Evolutionary conservation across 148 eudicot genomes (phyloP).

Genomic region (Rhododendron ovatum): DNA sequence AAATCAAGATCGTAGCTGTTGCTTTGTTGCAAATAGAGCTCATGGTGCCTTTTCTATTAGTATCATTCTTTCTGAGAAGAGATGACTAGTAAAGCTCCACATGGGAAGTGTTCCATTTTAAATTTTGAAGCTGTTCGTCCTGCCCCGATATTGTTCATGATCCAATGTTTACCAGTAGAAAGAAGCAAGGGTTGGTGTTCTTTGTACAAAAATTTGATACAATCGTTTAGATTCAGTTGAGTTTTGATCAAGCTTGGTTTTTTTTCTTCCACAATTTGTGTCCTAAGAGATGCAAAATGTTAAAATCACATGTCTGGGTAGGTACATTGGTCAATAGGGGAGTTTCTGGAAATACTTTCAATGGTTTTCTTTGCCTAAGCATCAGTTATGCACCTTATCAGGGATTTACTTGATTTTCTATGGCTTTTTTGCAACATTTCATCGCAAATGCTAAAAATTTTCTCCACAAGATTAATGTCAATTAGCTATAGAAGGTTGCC

Average conservation of each 20-base stretch:
- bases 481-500: not conserved
- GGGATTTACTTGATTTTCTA: not conserved
- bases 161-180: not conserved
- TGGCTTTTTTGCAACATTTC: not conserved
- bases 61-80: not conserved
- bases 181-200: not conserved
- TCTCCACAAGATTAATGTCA: not conserved
- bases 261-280: not conserved
- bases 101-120: not conserved
- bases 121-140: constrained; percentile 1
- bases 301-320: not conserved
- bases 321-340: not conserved
- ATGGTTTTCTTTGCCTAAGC: not conserved
- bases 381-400: not conserved
- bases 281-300: not conserved
- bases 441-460: not conserved
- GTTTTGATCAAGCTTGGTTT: not conserved
- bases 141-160: not conserved
- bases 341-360: not conserved
- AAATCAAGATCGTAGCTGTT: not conserved
- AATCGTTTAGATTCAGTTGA: not conserved
- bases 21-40: not conserved
- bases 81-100: not conserved
- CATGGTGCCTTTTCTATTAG: not conserved
- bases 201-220: not conserved